phyloP scores from a whole-genome alignment of 2,329 filamentous ascomycete genomes.

The Knufia petricola region DNA sequence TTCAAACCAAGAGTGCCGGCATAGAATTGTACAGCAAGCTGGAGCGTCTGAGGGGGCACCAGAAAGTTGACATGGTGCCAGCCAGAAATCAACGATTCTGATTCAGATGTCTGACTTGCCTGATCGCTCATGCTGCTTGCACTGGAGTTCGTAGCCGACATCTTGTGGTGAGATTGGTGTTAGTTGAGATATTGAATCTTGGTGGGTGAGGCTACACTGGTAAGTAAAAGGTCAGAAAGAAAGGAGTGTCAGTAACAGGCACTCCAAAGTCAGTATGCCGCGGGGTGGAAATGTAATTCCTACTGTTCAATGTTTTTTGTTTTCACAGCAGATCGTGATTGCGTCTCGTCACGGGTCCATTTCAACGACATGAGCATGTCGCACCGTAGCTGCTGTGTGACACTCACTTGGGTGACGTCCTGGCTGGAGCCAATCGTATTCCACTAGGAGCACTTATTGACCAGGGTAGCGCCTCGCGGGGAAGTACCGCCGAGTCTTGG shows the following conservation, averaged over 20 bases:
- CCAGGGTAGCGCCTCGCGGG: neutral
- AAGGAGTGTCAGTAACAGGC: too few species aligned
- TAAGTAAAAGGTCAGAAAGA: too few species aligned
- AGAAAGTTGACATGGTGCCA: slow-evolving; percentile 7
- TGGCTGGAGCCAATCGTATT: neutral
- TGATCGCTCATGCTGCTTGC: neutral
- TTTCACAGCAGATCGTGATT: neutral
- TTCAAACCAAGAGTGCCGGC: neutral
- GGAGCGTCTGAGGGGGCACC: slow-evolving; percentile 7
- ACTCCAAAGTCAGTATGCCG: too few species aligned
- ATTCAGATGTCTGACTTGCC: neutral
- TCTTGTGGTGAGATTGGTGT: neutral
- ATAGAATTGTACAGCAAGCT: slow-evolving; percentile 5
- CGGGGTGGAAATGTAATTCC: too few species aligned
- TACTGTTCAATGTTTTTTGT: neutral
- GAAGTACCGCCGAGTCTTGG: neutral
- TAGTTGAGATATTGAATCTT: too few species aligned
- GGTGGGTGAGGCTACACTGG: too few species aligned
- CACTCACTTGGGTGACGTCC: neutral
- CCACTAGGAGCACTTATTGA: neutral
- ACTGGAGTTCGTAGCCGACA: neutral
- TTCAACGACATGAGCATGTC: neutral
- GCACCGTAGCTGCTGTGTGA: neutral
- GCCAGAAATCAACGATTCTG: neutral
- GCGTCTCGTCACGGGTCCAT: neutral